Base-by-base conservation (phyloP, 371 early-diverging fungal genomes). In the Mortierella sp. region DNA sequence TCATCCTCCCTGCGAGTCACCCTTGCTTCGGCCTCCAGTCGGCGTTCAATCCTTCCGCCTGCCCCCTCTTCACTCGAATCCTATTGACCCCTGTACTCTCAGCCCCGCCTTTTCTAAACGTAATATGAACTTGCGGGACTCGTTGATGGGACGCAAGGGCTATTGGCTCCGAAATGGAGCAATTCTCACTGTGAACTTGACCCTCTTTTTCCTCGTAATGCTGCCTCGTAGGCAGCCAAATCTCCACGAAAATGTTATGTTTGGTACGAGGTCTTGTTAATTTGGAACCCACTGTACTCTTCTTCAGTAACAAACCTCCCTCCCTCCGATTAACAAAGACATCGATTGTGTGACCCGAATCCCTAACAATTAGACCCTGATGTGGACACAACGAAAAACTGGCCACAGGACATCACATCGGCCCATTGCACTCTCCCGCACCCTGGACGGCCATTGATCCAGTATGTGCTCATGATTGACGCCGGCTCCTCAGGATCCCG, bases 401-500 rank as follows among this genome's bases (percentile, higher is more conserved):
- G 80, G 80, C 80, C 80, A 28, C 23, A 21, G 29, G 64, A 60
- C 44, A 82, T 87, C 28, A 74, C 82, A 21, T 92, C 94, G 11
- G 82, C 74, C 18, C 92, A 91, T 72, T 94, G 94, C 80, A 83
- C 86, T n/a, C 61, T 83, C 4, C 81, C 90, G 18, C 70, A 86
- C 67, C 85, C 86, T 70, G 90, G 89, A 58, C 82, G 84, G 62
- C 90, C 89, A 16, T 64, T 87, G 26, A 81, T 88, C 48, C 85
- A 90, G 70, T 89, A 90, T 79, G 89, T 87, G 7, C 72, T 91
- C 45, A 95, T 98, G 92, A 82, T 98, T 57, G 99, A 98, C 75
- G 99, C 99, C 37, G 99, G 99, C 7, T 96, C 97, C 4, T 96
- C 97, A n/a, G 99, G 99, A 19, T 96, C 97, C 1, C 92, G 99